Conservation (phyloP, 345 rosid genomes). For the Heritiera littoralis region DNA sequence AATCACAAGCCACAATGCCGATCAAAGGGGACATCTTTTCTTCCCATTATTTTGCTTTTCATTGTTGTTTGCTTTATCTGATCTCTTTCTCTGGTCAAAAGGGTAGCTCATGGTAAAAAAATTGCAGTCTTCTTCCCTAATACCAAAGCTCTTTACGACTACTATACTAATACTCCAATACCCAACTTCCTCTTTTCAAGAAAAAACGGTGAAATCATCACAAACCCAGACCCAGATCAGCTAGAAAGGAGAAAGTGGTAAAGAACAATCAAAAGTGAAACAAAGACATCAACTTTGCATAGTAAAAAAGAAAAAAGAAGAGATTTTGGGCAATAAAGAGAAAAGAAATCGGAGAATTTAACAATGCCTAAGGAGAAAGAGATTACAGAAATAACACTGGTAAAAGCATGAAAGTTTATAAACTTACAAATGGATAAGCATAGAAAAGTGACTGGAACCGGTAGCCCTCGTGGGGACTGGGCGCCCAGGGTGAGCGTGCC, state of each 20-base stretch:
- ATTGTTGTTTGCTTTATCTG: conserved; percentile 28
- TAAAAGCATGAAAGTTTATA: too few species aligned
- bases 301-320: background rate
- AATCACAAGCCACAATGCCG: conserved; percentile 19
- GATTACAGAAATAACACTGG: too few species aligned
- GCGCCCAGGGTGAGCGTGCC: conserved; percentile 8
- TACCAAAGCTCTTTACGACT: conserved; percentile 31
- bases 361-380: conserved; percentile 18
- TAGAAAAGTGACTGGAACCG: background rate
- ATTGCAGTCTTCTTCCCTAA: conserved; percentile 31
- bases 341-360: conserved; percentile 18
- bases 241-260: conserved; percentile 21
- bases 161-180: background rate
- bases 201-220: conserved; percentile 35
- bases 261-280: conserved; percentile 14
- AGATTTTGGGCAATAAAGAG: conserved; percentile 7
- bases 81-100: conserved; percentile 44
- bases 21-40: conserved; percentile 31
- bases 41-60: conserved; percentile 30
- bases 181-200: conserved; percentile 21
- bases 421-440: background rate
- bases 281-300: background rate
- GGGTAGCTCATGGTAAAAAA: conserved; percentile 14
- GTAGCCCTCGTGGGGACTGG: background rate
- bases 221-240: conserved; percentile 33